Conservation (phyloP, 1,139 yeast species). For the Yamadazyma membranifaciens region DNA sequence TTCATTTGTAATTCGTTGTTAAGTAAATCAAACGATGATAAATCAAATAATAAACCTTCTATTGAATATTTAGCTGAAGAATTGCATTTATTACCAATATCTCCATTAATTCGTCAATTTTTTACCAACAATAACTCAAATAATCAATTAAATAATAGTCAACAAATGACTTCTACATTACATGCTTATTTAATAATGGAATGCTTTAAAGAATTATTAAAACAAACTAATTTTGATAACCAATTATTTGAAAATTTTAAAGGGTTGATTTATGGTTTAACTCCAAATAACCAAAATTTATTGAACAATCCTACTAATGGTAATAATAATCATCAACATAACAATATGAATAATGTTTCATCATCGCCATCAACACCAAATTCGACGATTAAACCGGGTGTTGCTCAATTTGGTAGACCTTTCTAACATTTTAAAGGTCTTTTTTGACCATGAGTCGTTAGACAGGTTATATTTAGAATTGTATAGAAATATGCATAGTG, state of each 20-base stretch:
- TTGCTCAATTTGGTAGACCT: conserved; percentile 36
- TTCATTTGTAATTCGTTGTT: conserved; percentile 61
- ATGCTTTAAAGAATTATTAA: conserved; percentile 55
- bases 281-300: conserved; percentile 12
- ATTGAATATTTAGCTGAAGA: conserved; percentile 58
- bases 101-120: conserved; percentile 50
- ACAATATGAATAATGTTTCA: conserved; percentile 7
- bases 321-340: conserved; percentile 6
- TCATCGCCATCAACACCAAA: conserved; percentile 21
- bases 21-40: conserved; percentile 19
- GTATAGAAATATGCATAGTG: conserved; percentile 9
- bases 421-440: conserved; percentile 13
- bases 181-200: conserved; percentile 58
- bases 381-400: conserved; percentile 24
- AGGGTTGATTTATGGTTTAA: conserved; percentile 57
- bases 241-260: conserved; percentile 40
- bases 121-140: conserved; percentile 34
- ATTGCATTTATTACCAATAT: conserved; percentile 49
- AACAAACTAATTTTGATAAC: conserved; percentile 37
- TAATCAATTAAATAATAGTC: conserved; percentile 32
- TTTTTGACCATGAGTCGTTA: not conserved
- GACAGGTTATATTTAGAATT: not conserved
- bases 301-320: not conserved
- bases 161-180: conserved; percentile 46
- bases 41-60: conserved; percentile 38